Percentiles rank a stretch among this genome's conserved stretches.
Conservation (phyloP, 1,139 yeast species). For the Nakaseomyces delphensis region DNA sequence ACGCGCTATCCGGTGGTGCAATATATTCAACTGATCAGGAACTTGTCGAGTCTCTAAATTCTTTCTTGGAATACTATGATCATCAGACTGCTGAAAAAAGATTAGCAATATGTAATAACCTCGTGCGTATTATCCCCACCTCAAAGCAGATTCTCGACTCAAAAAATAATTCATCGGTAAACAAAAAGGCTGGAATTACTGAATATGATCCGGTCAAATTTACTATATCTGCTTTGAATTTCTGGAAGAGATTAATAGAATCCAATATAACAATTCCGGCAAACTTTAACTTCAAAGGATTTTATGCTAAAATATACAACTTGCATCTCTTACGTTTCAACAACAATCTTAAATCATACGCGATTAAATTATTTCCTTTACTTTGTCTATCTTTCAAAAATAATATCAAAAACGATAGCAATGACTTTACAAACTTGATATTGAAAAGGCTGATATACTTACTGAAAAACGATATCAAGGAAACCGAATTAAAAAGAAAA, state of each 20-base stretch:
- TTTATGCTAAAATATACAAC: slow-evolving; percentile 49
- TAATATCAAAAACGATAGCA: background rate
- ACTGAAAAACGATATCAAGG: slow-evolving; percentile 10
- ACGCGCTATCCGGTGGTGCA: slow-evolving; percentile 52
- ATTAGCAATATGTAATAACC: slow-evolving; percentile 15
- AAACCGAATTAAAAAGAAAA: slow-evolving; percentile 3
- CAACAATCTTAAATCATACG: slow-evolving; percentile 11
- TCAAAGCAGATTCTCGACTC: slow-evolving; percentile 15
- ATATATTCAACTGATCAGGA: slow-evolving; percentile 44
- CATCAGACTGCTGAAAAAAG: slow-evolving; percentile 9
- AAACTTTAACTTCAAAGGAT: slow-evolving; percentile 34
- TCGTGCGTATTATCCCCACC: slow-evolving; percentile 19
- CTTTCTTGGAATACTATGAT: slow-evolving; percentile 36
- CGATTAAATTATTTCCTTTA: slow-evolving; percentile 18
- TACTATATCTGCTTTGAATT: slow-evolving; percentile 26
- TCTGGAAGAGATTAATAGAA: slow-evolving; percentile 29
- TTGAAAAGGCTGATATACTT: slow-evolving; percentile 15
- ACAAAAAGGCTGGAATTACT: slow-evolving; percentile 10
- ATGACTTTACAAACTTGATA: slow-evolving; percentile 14
- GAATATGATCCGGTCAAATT: slow-evolving; percentile 15
- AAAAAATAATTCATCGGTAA: slow-evolving; percentile 14
- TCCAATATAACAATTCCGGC: slow-evolving; percentile 31
- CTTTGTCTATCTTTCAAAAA: slow-evolving; percentile 6
- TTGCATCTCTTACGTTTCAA: slow-evolving; percentile 33
- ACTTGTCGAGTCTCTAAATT: slow-evolving; percentile 39